phyloP scores from a whole-genome alignment of 768 basidiomycete species.

The Lactarius akahatsu region DNA sequence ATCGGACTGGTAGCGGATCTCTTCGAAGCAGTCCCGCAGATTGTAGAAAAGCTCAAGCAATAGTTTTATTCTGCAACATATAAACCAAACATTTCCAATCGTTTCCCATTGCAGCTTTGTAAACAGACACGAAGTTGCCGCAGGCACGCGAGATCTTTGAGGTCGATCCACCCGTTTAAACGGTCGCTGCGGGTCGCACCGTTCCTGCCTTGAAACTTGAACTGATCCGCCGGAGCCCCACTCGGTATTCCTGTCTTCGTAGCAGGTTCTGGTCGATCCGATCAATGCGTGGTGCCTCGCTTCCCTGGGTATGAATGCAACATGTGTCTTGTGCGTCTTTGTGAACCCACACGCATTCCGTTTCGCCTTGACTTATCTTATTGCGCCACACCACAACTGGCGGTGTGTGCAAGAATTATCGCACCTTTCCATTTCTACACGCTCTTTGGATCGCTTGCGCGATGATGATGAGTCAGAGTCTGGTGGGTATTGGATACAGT shows the following conservation, averaged over 20 bases:
- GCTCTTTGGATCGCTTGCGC: background rate
- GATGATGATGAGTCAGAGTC: background rate
- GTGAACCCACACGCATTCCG: conserved; percentile 15
- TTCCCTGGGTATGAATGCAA: background rate
- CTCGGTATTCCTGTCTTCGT: conserved; percentile 3
- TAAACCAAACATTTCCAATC: background rate
- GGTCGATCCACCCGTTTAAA: background rate
- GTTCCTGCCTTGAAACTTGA: background rate
- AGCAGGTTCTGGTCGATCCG: background rate
- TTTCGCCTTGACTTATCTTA: background rate
- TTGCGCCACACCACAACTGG: background rate
- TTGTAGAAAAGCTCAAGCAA: conserved; percentile 80
- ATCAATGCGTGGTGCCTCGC: background rate
- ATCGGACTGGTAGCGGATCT: conserved; percentile 92
- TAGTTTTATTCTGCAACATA: conserved; percentile 22
- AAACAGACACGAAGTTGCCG: background rate
- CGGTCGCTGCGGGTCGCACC: background rate
- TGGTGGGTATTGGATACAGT: background rate
- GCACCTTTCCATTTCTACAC: background rate
- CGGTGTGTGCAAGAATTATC: background rate
- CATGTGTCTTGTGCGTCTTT: background rate
- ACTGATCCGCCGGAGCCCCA: conserved; percentile 5
- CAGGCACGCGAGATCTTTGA: conserved; percentile 1
- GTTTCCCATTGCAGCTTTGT: background rate
- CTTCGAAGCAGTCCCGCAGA: conserved; percentile 87